phyloP scores from a whole-genome alignment of 2,329 filamentous ascomycete species.

The Epichloe sylvatica region DNA sequence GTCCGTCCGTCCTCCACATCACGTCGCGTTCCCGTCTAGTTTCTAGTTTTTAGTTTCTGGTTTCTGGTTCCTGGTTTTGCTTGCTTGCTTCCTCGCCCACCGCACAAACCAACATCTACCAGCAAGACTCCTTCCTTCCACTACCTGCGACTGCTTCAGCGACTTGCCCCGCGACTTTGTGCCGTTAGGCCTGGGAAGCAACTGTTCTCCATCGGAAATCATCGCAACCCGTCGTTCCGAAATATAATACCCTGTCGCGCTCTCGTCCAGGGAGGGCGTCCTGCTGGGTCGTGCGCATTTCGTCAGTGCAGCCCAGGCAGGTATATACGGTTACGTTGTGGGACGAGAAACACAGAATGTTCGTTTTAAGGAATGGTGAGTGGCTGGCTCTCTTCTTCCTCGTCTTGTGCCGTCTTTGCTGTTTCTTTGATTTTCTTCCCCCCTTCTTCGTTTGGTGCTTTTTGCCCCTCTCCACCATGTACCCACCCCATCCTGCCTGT shows the following conservation, averaged over 20 bases:
- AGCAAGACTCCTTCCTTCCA: neutral
- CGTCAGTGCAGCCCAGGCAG: neutral
- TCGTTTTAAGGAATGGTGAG: slow-evolving; percentile 32
- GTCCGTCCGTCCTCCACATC: slow-evolving; percentile 3
- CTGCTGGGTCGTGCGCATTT: neutral
- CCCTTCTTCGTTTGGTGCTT: neutral
- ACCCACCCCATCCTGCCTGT: neutral
- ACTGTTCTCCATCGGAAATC: neutral
- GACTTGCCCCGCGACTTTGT: neutral
- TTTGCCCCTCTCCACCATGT: slow-evolving; percentile 6
- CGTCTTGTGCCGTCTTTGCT: neutral
- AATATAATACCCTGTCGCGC: neutral
- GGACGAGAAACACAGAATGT: slow-evolving; percentile 18
- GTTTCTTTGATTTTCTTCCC: neutral
- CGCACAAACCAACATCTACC: neutral
- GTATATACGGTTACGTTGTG: neutral
- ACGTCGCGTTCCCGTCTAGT: neutral
- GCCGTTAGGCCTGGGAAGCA: neutral
- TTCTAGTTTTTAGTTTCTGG: no score
- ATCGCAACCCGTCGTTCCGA: neutral
- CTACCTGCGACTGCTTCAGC: neutral
- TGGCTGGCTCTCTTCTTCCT: slow-evolving; percentile 4
- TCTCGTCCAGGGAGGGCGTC: neutral
- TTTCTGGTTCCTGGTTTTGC: no score
- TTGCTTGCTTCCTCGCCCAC: neutral